Base-by-base conservation (phyloP, 2,329 filamentous ascomycete genomes). In the Verruconis gallopava region DNA sequence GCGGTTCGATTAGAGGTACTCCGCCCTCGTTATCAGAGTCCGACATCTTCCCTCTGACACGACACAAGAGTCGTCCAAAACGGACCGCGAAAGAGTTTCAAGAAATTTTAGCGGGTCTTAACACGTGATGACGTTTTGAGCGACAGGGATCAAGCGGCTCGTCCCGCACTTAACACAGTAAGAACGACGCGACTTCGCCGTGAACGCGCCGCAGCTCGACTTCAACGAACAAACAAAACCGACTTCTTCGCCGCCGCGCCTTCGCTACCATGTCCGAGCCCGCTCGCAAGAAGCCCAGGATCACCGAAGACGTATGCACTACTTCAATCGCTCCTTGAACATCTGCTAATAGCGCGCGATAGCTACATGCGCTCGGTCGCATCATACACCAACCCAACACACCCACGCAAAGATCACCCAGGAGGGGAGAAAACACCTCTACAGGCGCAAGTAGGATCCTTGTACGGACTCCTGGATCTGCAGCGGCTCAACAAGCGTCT, bases 1-100 rank as follows among this genome's bases (percentile, higher is more conserved):
- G 51, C 3, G 59, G 52, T 45, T 68, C 63, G 19, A 67, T 57
- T 33, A 68, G 56, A 42, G 65, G 64, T 6, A 67, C 56, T 12
- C 64, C 65, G 21, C 32, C 32, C 19, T 54, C 60, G 35, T 55
- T 52, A 33, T 65, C 65, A 6, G 61, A 60, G 50, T 65, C 64
- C 40, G 65, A 65, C 64, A 68, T 68, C 44, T 43, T 54, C n/a
- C n/a, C n/a, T n/a, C n/a, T n/a, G n/a, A n/a, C n/a, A n/a, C n/a
- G n/a, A n/a, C n/a, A n/a, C n/a, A n/a, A n/a, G n/a, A n/a, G n/a
- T n/a, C n/a, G n/a, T n/a, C n/a, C n/a, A n/a, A n/a, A n/a, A n/a
- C n/a, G n/a, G n/a, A n/a, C n/a, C n/a, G n/a, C n/a, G n/a, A n/a
- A n/a, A n/a, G n/a, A n/a, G 25, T 9, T 30, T 30, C 9, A 30